A percentile compares a stretch with the other conserved stretches of the same genome.
Conservation (phyloP, 768 basidiomycete species). For the Tulasnella sp. region DNA sequence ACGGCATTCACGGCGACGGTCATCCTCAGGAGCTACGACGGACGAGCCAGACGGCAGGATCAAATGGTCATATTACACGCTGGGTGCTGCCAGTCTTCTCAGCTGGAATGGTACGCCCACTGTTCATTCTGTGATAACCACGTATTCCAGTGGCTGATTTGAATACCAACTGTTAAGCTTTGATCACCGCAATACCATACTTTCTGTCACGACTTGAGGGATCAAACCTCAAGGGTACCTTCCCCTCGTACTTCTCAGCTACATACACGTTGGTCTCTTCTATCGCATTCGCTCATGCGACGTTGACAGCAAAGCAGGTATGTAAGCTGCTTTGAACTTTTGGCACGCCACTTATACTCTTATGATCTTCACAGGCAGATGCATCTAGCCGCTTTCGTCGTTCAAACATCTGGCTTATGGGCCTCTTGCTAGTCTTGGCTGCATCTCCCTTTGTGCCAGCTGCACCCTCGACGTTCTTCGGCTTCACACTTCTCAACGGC, state of each 20-base stretch:
- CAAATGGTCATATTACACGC: slow-evolving; percentile 52
- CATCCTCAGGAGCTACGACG: not conserved
- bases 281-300: slow-evolving; percentile 61
- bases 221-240: slow-evolving; percentile 46
- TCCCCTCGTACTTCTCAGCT: slow-evolving; percentile 55
- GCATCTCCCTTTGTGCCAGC: slow-evolving; percentile 52
- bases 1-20: slow-evolving; percentile 1
- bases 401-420: slow-evolving; percentile 42
- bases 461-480: slow-evolving; percentile 46
- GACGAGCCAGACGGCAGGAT: slow-evolving; percentile 1
- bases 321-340: slow-evolving; percentile 22
- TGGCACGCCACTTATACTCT: not conserved
- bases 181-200: slow-evolving; percentile 79
- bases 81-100: slow-evolving; percentile 70
- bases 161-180: slow-evolving; percentile 36
- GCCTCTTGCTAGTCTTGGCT: slow-evolving; percentile 48
- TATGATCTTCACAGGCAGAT: slow-evolving; percentile 36
- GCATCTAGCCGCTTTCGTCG: slow-evolving; percentile 39
- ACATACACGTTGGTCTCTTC: slow-evolving; percentile 55
- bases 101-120: slow-evolving; percentile 74
- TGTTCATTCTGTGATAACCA: not conserved
- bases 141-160: slow-evolving; percentile 1
- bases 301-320: slow-evolving; percentile 55
- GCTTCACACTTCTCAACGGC: slow-evolving; percentile 52
- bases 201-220: slow-evolving; percentile 58